A percentile compares a stretch with the other conserved stretches of the same genome.
phyloP scores from a whole-genome alignment of 495 filamentous ascomycete species.

The Podospora didyma region DNA sequence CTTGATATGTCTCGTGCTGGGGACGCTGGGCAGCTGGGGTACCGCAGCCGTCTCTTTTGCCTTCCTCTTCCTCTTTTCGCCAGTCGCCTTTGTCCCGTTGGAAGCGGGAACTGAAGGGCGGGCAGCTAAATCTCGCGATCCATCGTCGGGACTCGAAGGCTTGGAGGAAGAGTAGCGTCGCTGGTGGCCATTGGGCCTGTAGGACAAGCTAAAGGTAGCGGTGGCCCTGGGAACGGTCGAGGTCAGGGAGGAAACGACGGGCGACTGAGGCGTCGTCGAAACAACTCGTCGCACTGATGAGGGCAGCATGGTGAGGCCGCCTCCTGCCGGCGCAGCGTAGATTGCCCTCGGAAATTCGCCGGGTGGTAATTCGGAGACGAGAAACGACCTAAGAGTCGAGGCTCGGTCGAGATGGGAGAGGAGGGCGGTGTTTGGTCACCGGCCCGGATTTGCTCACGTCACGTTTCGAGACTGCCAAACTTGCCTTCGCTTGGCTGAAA shows the following conservation, averaged over 20 bases:
- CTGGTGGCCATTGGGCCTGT: constrained; percentile 37
- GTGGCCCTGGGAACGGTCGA: constrained; percentile 32
- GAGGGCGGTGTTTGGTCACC: constrained; percentile 8
- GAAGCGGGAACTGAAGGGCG: constrained; percentile 38
- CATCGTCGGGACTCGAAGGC: constrained; percentile 52
- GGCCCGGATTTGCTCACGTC: constrained; percentile 16
- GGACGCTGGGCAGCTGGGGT: constrained; percentile 69
- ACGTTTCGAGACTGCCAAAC: constrained; percentile 6
- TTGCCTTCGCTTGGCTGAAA: constrained; percentile 22
- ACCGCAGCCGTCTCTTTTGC: constrained; percentile 33
- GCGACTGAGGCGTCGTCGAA: constrained; percentile 38
- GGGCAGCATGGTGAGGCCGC: constrained; percentile 44
- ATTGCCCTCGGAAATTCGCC: too few species aligned
- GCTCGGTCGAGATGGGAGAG: constrained; percentile 1
- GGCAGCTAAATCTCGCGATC: constrained; percentile 42
- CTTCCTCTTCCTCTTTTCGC: constrained; percentile 47
- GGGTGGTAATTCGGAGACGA: background rate
- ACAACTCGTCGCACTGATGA: constrained; percentile 48
- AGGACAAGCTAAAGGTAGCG: constrained; percentile 31
- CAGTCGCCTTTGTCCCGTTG: constrained; percentile 30
- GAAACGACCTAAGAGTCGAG: background rate
- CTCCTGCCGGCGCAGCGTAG: constrained; percentile 8
- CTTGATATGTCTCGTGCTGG: constrained; percentile 74
- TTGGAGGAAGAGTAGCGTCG: constrained; percentile 55
- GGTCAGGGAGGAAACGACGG: constrained; percentile 35